phyloP scores from a whole-genome alignment of 2,329 filamentous ascomycete genomes.

The Proliferodiscus dingleyae region DNA sequence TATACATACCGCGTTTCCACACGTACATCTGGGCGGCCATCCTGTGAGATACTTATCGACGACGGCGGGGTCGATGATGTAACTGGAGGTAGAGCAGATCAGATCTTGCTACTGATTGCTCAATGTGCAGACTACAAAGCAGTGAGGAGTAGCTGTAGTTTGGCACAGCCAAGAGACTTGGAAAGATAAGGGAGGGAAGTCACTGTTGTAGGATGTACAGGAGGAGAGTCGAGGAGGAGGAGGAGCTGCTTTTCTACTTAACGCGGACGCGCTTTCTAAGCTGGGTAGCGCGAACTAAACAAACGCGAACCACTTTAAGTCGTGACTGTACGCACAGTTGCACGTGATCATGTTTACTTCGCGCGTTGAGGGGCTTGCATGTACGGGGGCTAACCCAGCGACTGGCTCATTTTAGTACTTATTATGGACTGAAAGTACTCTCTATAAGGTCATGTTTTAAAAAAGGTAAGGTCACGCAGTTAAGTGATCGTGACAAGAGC shows the following conservation, averaged over 20 bases:
- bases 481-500: no score
- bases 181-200: constrained; percentile 7
- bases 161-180: constrained; percentile 11
- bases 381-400: not conserved
- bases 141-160: constrained; percentile 8
- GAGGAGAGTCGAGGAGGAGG: constrained; percentile 14
- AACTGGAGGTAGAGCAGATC: not conserved
- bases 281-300: constrained; percentile 18
- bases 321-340: not conserved
- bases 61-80: constrained; percentile 11
- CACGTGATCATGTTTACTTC: constrained; percentile 2
- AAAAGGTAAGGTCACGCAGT: no score
- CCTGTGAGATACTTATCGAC: constrained; percentile 6
- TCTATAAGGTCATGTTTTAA: no score
- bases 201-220: constrained; percentile 13
- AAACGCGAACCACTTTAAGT: constrained; percentile 26
- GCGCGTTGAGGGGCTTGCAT: not conserved
- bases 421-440: no score
- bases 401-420: no score
- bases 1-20: constrained; percentile 33
- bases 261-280: no score
- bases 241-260: constrained; percentile 10
- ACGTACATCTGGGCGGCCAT: constrained; percentile 31
- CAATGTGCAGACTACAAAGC: constrained; percentile 9
- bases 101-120: constrained; percentile 11